Percentiles rank a stretch among this genome's conserved stretches.
Conservation (phyloP, 2,329 filamentous ascomycete species). For the Ciborinia camelliae region DNA sequence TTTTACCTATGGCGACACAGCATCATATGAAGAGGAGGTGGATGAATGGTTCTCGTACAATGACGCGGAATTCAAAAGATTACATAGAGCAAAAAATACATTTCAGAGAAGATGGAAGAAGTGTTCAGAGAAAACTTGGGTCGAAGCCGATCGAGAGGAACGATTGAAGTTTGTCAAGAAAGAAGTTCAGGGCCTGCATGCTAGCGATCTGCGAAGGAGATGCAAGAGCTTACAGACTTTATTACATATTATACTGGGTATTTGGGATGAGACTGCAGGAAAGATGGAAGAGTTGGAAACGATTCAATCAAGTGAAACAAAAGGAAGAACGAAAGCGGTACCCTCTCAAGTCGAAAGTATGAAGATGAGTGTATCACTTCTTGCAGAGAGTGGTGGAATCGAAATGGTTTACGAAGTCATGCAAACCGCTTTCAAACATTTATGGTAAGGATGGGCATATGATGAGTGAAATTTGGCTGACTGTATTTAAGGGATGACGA, state of each 20-base stretch:
- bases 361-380: constrained; percentile 50
- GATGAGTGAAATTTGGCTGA: constrained; percentile 8
- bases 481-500: constrained; percentile 34
- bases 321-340: constrained; percentile 50
- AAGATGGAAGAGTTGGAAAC: constrained; percentile 32
- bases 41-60: constrained; percentile 98
- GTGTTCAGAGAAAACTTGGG: constrained; percentile 57
- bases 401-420: constrained; percentile 33
- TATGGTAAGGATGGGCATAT: constrained; percentile 35
- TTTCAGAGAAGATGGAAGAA: constrained; percentile 75
- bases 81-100: constrained; percentile 69
- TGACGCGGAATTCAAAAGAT: constrained; percentile 76
- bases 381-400: constrained; percentile 47
- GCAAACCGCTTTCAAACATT: constrained; percentile 33
- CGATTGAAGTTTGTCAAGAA: constrained; percentile 55
- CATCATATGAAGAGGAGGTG: constrained; percentile 78
- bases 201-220: constrained; percentile 48
- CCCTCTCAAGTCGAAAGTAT: constrained; percentile 58
- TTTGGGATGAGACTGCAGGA: constrained; percentile 67
- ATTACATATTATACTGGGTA: constrained; percentile 62
- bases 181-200: constrained; percentile 47
- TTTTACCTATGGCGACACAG: constrained; percentile 74
- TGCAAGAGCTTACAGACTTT: constrained; percentile 55
- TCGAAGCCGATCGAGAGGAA: constrained; percentile 56
- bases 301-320: constrained; percentile 43